Base-by-base conservation (phyloP, 2,329 filamentous ascomycete species). In the Colletotrichum plurivorum region DNA sequence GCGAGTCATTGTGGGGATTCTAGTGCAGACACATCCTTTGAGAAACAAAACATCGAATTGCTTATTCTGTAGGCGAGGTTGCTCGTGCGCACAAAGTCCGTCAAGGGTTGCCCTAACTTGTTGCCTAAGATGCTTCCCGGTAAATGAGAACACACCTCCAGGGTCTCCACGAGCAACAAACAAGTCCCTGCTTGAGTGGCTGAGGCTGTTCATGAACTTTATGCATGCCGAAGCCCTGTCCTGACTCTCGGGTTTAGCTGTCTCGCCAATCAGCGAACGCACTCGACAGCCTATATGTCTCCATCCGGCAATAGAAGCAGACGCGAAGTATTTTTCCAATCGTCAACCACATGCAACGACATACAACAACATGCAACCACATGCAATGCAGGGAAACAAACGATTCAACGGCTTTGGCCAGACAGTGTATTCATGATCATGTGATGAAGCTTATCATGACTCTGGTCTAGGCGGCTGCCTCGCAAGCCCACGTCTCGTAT, bases 1-100 rank as follows among this genome's bases (percentile, higher is more conserved):
- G 22, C 46, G 25, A 59, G 61, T 68, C 60, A 65, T 55, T 51
- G 48, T 48, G 60, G 65, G 22, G 65, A 20, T 45, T 10, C n/a
- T 15, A 58, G 27, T 39, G 22, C 39, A 39, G 10, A 39, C 58
- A 16, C 39, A 20, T 15, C 53, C 48, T 58, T 7, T 53, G 27
- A n/a, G 10, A 16, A 52, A 58, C 31, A 20, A 52, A 63, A 52
- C 18, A 63, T 45, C 12, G 31, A 27, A n/a, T 10, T 36, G 8
- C 31, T 36, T 36, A 36, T 36, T 13, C 18, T 25, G 25, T 15
- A 39, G 18, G 18, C 36, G 22, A 27, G 18, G 31, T 36, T 36
- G 31, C 31, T 13, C 46, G 10, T 4, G 18, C 16, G 22, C 12
- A 22, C 16, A 13, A 18, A 10, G 8, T 36, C 31, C 10, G 12